Evolutionary conservation across 345 rosid genomes (phyloP).

Genomic region (Eucalyptus pauciflora): DNA sequence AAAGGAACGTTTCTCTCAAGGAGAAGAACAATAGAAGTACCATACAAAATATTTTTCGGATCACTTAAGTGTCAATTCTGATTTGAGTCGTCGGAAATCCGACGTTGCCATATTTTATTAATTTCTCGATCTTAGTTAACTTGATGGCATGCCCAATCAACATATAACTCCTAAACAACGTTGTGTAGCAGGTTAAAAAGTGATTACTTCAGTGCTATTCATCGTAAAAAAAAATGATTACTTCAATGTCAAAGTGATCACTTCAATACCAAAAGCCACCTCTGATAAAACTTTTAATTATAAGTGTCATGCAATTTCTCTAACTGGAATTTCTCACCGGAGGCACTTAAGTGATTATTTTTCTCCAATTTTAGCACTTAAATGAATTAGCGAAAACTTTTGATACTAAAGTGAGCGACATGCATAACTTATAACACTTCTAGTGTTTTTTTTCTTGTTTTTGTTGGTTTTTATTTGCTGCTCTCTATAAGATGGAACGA

Average conservation of each 20-base stretch:
- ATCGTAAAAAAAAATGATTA: too few relatives aligned
- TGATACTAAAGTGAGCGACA: rapidly evolving
- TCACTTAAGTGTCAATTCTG: rapidly evolving
- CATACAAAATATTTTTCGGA: rapidly evolving
- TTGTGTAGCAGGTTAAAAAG: rapidly evolving
- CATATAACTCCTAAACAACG: rapidly evolving
- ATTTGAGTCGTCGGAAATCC: rapidly evolving
- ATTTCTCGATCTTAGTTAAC: rapidly evolving
- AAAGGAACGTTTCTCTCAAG: not conserved
- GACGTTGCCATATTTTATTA: rapidly evolving
- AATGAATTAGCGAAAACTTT: too few relatives aligned
- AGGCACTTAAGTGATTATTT: rapidly evolving
- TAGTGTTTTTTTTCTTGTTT: rapidly evolving
- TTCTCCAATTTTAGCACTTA: rapidly evolving
- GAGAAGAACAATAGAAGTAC: rapidly evolving
- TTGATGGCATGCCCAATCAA: rapidly evolving
- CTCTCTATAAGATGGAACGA: not conserved
- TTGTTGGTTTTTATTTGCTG: not conserved
- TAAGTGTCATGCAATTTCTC: too few relatives aligned
- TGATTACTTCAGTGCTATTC: too few relatives aligned
- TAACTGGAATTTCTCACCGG: rapidly evolving
- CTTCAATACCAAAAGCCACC: too few relatives aligned
- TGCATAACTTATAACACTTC: too few relatives aligned
- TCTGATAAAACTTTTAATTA: too few relatives aligned
- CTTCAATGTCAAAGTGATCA: too few relatives aligned